Evolutionary conservation across 768 basidiomycete genomes (phyloP).

Genomic region (Amanita pseudoporphyria): DNA sequence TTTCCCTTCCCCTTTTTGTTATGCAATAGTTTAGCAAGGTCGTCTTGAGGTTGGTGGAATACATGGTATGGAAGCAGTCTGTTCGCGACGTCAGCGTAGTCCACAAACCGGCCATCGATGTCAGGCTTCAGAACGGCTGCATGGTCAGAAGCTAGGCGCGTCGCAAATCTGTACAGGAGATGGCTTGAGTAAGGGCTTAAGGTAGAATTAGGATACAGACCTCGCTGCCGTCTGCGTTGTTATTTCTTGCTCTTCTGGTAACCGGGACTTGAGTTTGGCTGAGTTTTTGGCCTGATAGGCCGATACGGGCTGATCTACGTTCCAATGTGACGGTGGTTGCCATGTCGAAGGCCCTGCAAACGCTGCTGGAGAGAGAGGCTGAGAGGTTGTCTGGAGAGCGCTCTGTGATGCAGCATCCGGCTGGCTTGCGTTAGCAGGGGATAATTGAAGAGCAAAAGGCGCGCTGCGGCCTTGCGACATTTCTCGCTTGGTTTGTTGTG

Average conservation of each 20-base stretch:
- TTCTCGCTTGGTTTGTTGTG: slow-evolving; percentile 28
- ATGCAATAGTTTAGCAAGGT: slow-evolving; percentile 28
- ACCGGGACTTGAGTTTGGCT: slow-evolving; percentile 26
- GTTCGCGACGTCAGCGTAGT: slow-evolving; percentile 53
- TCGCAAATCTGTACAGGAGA: slow-evolving; percentile 33
- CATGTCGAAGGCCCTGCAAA: slow-evolving; percentile 21
- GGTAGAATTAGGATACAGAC: slow-evolving; percentile 22
- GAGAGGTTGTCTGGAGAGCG: slow-evolving; percentile 15
- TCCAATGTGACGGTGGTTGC: slow-evolving; percentile 15
- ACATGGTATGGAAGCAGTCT: slow-evolving; percentile 74
- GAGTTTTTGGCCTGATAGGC: slow-evolving; percentile 14
- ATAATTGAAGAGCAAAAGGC: slow-evolving; percentile 22
- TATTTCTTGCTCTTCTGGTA: slow-evolving; percentile 41
- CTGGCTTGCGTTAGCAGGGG: slow-evolving; percentile 15
- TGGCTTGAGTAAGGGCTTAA: background rate
- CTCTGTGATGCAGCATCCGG: slow-evolving; percentile 11
- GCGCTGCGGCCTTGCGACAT: slow-evolving; percentile 32
- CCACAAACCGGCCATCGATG: slow-evolving; percentile 57
- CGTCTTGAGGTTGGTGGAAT: slow-evolving; percentile 66
- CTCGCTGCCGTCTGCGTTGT: slow-evolving; percentile 38
- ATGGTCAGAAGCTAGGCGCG: slow-evolving; percentile 56
- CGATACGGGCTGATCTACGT: slow-evolving; percentile 5
- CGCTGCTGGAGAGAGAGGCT: slow-evolving; percentile 15
- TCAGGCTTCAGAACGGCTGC: slow-evolving; percentile 51
- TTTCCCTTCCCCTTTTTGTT: slow-evolving; percentile 56